Conservation (phyloP, 208 protist genomes). For the Novymonas esmeraldas region DNA sequence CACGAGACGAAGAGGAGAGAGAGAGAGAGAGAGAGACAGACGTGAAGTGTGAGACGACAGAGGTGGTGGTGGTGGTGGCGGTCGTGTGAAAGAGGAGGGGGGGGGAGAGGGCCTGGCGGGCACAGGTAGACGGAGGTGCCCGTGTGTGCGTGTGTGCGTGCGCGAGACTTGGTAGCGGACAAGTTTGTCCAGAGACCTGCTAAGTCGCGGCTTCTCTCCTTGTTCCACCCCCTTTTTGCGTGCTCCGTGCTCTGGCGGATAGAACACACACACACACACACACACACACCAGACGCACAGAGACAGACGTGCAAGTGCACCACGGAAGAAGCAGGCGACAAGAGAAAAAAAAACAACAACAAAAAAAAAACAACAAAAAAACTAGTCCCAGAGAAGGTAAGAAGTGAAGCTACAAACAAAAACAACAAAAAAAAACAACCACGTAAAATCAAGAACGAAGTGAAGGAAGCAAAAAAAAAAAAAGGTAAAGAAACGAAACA, state of each 20-base stretch:
- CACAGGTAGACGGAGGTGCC: too few relatives aligned
- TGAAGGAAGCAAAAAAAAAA: too few relatives aligned
- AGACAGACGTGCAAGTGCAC: not conserved
- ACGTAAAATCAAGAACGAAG: too few relatives aligned
- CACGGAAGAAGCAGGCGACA: not conserved
- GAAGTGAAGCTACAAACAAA: not conserved
- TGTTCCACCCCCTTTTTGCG: not conserved
- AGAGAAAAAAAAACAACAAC: not conserved
- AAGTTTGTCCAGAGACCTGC: not conserved
- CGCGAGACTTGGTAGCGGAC: not conserved
- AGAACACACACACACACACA: not conserved
- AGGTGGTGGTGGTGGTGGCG: not conserved
- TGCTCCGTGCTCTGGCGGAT: not conserved
- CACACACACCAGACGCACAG: not conserved
- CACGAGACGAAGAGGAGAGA: not conserved
- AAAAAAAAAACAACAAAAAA: constrained; percentile 3
- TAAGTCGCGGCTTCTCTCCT: not conserved
- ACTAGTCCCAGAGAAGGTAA: too few relatives aligned
- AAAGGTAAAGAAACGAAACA: too few relatives aligned
- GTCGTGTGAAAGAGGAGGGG: not conserved
- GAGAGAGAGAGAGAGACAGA: not conserved
- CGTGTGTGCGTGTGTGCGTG: too few relatives aligned
- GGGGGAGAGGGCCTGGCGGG: not conserved
- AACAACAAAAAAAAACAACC: not conserved
- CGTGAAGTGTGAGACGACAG: too few relatives aligned